phyloP scores from a whole-genome alignment of 2,329 filamentous ascomycete species.

The Ambrosiella xylebori region DNA sequence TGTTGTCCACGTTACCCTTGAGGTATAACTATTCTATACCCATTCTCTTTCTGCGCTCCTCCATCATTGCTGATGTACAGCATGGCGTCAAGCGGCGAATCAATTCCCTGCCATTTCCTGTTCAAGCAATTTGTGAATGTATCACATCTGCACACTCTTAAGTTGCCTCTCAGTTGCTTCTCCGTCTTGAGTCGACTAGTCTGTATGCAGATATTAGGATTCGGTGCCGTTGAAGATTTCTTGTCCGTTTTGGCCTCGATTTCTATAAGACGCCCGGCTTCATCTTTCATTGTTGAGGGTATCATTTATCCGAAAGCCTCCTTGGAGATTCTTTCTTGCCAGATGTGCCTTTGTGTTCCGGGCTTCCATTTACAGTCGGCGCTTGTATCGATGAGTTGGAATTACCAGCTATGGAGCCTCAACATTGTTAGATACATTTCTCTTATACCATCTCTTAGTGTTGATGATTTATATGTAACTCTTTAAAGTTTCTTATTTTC shows the following conservation, averaged over 20 bases:
- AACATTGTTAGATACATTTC: conserved; percentile 11
- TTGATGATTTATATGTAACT: background rate
- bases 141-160: conserved; percentile 66
- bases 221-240: conserved; percentile 25
- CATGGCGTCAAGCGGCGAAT: background rate
- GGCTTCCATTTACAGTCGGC: conserved; percentile 4
- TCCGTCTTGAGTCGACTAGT: conserved; percentile 88
- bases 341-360: conserved; percentile 7
- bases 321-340: conserved; percentile 8
- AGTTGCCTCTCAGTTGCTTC: conserved; percentile 69
- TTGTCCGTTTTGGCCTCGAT: conserved; percentile 33
- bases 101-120: background rate
- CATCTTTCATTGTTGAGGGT: conserved; percentile 11
- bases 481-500: background rate
- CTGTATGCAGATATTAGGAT: conserved; percentile 72
- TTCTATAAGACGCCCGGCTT: conserved; percentile 14
- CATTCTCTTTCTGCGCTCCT: background rate
- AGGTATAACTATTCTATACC: background rate
- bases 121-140: background rate
- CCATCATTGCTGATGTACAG: background rate
- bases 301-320: conserved; percentile 5
- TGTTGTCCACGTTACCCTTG: background rate
- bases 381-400: conserved; percentile 3
- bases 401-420: background rate
- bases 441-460: background rate